Conservation (phyloP, 371 early-diverging fungal species). For the Rhizomucor miehei region DNA sequence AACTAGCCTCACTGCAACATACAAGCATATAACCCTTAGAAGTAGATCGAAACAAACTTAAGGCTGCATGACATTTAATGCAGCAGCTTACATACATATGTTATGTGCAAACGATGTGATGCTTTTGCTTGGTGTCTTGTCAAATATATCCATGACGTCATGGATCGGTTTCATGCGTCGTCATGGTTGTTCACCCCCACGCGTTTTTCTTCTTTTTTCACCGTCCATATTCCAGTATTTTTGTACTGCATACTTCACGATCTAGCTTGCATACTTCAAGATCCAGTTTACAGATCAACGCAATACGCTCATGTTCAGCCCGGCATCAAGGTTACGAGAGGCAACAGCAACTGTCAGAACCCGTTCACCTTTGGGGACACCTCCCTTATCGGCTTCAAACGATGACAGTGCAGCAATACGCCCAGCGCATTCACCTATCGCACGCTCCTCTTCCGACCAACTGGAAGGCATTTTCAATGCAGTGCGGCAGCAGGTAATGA, state of each 20-base stretch:
- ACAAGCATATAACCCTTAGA: too few relatives aligned
- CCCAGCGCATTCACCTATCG: background rate
- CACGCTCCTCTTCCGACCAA: slow-evolving; percentile 14
- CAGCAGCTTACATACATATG: too few relatives aligned
- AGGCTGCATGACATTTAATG: too few relatives aligned
- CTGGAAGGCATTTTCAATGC: slow-evolving; percentile 25
- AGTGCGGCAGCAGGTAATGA: slow-evolving; percentile 29
- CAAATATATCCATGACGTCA: background rate
- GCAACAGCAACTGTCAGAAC: slow-evolving; percentile 18
- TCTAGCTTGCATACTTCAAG: too few relatives aligned
- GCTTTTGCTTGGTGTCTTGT: background rate
- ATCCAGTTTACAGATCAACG: too few relatives aligned
- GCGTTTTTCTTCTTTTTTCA: background rate
- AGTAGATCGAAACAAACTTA: too few relatives aligned
- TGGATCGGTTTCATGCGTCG: background rate
- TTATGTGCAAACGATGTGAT: too few relatives aligned
- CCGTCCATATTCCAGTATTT: background rate
- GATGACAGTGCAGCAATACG: background rate
- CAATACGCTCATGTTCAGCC: slow-evolving; percentile 11
- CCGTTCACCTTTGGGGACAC: slow-evolving; percentile 19
- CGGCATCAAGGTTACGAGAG: slow-evolving; percentile 16
- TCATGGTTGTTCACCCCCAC: background rate
- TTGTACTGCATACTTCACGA: too few relatives aligned
- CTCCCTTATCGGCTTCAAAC: slow-evolving; percentile 9
- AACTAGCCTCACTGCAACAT: too few relatives aligned